Conservation (phyloP, 1,284 basidiomycete species). For the Wolfiporia cocos region DNA sequence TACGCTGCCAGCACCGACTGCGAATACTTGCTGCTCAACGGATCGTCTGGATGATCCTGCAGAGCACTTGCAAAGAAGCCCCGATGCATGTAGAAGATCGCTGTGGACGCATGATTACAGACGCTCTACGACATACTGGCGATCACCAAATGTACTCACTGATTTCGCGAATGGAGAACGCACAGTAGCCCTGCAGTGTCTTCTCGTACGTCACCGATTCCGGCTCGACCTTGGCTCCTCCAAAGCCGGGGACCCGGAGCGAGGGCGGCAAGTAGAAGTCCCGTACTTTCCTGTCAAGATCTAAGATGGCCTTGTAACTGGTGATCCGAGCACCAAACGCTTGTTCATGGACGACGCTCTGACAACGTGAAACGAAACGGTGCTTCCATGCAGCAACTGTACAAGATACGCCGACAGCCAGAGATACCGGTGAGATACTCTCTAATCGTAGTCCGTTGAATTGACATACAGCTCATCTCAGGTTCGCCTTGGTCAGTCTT, state of each 20-base stretch:
- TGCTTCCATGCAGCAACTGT: conserved; percentile 63
- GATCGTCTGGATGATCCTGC: conserved; percentile 54
- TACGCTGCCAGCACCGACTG: conserved; percentile 65
- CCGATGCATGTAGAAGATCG: conserved; percentile 66
- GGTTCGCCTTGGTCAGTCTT: conserved; percentile 45
- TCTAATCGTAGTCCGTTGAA: no score
- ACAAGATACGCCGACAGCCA: conserved; percentile 1
- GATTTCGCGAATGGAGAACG: conserved; percentile 61
- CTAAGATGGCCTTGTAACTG: conserved; percentile 52
- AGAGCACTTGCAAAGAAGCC: conserved; percentile 67
- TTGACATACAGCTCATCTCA: conserved; percentile 62
- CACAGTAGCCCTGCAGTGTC: conserved; percentile 58
- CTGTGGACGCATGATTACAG: conserved; percentile 24
- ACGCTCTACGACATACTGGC: background rate
- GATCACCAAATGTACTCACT: conserved; percentile 36
- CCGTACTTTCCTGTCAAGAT: conserved; percentile 58
- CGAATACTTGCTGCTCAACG: conserved; percentile 62
- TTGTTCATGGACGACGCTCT: conserved; percentile 57
- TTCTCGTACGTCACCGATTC: conserved; percentile 44
- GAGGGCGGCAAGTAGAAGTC: conserved; percentile 58
- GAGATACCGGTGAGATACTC: no score
- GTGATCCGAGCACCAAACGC: conserved; percentile 57
- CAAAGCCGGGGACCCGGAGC: conserved; percentile 59
- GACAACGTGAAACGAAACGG: conserved; percentile 51
- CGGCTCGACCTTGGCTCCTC: conserved; percentile 37